Percentiles rank a stretch among this genome's conserved stretches.
These are phyloP conservation scores for Thermothelomyces thermophilus DNA, from an alignment of 2,329 filamentous ascomycete species.

Conservation along the genomic window DNA sequence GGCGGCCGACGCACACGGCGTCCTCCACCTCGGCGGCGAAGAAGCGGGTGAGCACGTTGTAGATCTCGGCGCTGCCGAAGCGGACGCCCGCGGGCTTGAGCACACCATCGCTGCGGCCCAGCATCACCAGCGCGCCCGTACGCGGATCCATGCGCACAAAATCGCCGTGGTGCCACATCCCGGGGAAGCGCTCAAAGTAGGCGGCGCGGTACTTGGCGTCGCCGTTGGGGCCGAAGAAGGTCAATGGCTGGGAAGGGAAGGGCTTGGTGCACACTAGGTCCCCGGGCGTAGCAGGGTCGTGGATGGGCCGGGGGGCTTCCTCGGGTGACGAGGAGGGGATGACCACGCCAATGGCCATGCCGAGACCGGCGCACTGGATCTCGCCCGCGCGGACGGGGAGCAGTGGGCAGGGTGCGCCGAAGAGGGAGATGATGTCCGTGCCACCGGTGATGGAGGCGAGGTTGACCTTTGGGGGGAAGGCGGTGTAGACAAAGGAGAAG, in stretches of 20 bases:
- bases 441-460: constrained; percentile 91
- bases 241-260: constrained; percentile 86
- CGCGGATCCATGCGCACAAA: constrained; percentile 66
- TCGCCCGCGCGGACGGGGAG: constrained; percentile 66
- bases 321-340: constrained; percentile 51
- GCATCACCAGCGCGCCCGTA: constrained; percentile 73
- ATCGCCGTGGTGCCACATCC: constrained; percentile 90
- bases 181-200: constrained; percentile 80
- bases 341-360: constrained; percentile 65
- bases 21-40: constrained; percentile 76
- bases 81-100: constrained; percentile 87
- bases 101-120: constrained; percentile 86
- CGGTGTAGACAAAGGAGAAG: constrained; percentile 80
- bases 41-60: constrained; percentile 82
- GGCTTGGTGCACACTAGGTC: constrained; percentile 81
- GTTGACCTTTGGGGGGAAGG: constrained; percentile 74
- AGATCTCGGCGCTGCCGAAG: constrained; percentile 92
- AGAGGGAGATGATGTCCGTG: constrained; percentile 93
- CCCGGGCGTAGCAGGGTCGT: constrained; percentile 60
- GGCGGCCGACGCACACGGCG: constrained; percentile 76
- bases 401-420: constrained; percentile 75
- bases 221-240: constrained; percentile 73
- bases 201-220: constrained; percentile 70
- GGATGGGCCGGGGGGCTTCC: constrained; percentile 33
- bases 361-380: constrained; percentile 70